Evolutionary conservation across 192 early-diverging fungal genomes (phyloP), one percentile per base, ranked within the genome.

Genomic region (Mortierella hygrophila): DNA sequence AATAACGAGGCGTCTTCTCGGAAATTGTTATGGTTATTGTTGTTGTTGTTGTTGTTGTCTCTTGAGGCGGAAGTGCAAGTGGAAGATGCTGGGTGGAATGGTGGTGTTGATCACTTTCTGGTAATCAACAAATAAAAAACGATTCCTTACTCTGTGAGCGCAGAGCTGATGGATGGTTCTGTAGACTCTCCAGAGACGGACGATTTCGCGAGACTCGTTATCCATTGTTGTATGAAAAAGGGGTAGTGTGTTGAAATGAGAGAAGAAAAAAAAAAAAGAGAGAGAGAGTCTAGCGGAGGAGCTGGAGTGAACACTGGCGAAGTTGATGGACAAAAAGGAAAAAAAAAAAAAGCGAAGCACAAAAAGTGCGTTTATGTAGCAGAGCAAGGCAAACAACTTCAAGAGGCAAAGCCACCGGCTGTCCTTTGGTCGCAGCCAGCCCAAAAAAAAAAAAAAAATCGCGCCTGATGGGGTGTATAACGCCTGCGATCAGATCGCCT

Each of bases 141-240:
- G 20, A 21, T 21, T 49, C 16, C 81, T 82, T 89, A 95, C 95
- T 92, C 98, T 88, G 89, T 98, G 96, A 65, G 89, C 81, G 77
- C 97, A 95, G 94, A 99, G 95, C 88, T 99, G 92, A 83, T 97
- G 95, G 26, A 97, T 89, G 4, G 98, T 99, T 74, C 94, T 91
- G 90, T 94, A 97, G 23, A 97, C 96, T 79, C 95, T 94, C 93
- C 93, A 96, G 80, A 97, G 85, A 60, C 95, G 90, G 41, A 94
- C 91, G 54, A 94, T 88, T 90, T 96, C 96, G 74, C 84, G 84
- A 73, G 84, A 80, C 75, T 86, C 84, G 84, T 86, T 86, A 86
- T 86, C 84, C 84, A 86, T 86, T 71, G 57, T 47, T 63, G 57
- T 47, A 46, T 76, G 70, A 74, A 63, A 13, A 46, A 49, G 49